Conservation (phyloP, 108 stramenopile species). For the Cylindrotheca fusiformis region DNA sequence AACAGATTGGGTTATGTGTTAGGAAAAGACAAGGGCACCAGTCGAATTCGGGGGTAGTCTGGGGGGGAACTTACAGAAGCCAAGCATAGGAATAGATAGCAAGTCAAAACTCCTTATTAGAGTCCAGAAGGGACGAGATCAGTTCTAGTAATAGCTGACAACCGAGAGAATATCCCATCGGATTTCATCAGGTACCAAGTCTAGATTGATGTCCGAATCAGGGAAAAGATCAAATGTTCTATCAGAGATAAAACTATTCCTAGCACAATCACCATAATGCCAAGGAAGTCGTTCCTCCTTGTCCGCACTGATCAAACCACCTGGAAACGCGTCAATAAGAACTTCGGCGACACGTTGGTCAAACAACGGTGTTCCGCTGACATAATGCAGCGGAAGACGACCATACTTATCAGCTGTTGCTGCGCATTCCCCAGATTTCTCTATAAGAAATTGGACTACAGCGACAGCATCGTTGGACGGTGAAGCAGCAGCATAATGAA, state of each 20-base stretch:
- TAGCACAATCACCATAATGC: slow-evolving; percentile 49
- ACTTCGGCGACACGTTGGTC: slow-evolving; percentile 12
- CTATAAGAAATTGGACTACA: slow-evolving; percentile 14
- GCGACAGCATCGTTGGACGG: slow-evolving; percentile 30
- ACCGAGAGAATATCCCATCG: slow-evolving; percentile 29
- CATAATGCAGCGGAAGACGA: slow-evolving; percentile 56
- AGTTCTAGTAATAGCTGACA: not conserved
- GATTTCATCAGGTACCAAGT: slow-evolving; percentile 34
- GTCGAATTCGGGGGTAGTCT: no score
- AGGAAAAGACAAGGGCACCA: no score
- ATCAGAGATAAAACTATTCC: slow-evolving; percentile 9
- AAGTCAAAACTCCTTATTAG: no score
- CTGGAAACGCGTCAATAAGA: slow-evolving; percentile 33
- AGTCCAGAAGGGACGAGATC: not conserved
- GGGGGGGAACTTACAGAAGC: no score
- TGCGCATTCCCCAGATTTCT: not conserved
- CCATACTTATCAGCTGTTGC: slow-evolving; percentile 39
- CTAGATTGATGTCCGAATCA: slow-evolving; percentile 8
- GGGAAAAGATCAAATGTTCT: slow-evolving; percentile 4
- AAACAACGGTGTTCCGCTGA: slow-evolving; percentile 31
- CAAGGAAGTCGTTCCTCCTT: slow-evolving; percentile 55
- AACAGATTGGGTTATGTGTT: no score
- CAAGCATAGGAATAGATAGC: no score
- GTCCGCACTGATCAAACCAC: slow-evolving; percentile 39
- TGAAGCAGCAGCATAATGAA: slow-evolving; percentile 62